Evolutionary conservation across 805 yeast genomes (phyloP), one percentile per base, ranked within the genome.

Genomic region (Yamadazyma olivae): DNA sequence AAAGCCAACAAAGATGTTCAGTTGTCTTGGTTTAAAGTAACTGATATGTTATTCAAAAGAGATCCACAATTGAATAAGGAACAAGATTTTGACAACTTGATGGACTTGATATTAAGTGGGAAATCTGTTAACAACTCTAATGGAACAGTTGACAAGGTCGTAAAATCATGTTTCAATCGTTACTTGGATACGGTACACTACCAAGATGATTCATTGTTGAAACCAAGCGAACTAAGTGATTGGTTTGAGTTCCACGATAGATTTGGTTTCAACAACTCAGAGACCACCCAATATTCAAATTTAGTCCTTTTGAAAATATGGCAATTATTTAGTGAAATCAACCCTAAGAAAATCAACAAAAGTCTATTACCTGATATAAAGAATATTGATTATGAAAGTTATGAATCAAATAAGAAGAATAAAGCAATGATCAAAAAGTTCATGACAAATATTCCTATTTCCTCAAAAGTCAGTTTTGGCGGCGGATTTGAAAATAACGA

Each of bases 241-340:
- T 90, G 95, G 95, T 53, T 85, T 19, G 73, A 60, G 45, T 85
- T 83, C 53, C 75, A 80, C 43, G 97, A 90, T 53, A 32, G 60
- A n/a, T 57, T 82, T 53, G 56, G 50, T 3, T 36, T 58, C 25
- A 7, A 25, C 5, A 6, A 17, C 12, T 44, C 42, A 1, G 69
- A 67, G 40, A 68, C 69, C 3, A 60, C 69, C 17, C 63, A 74
- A 16, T 89, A 86, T 49, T 65, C 73, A 4, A 60, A 81, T 0
- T 61, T 74, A 15, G 75, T 80, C 0, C 75, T 81, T 0, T 51
- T 83, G 50, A 83, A 79, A 37, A 77, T 79, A 44, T 83, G 76
- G 70, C 66, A 72, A 14, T 57, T 74, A 36, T 89, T 83, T 59
- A 75, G 80, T 50, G 89, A 81, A 45, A 66, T 76, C 16, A 77